phyloP scores from a whole-genome alignment of 2,329 filamentous ascomycete genomes.

The Microcyclospora pomicola region DNA sequence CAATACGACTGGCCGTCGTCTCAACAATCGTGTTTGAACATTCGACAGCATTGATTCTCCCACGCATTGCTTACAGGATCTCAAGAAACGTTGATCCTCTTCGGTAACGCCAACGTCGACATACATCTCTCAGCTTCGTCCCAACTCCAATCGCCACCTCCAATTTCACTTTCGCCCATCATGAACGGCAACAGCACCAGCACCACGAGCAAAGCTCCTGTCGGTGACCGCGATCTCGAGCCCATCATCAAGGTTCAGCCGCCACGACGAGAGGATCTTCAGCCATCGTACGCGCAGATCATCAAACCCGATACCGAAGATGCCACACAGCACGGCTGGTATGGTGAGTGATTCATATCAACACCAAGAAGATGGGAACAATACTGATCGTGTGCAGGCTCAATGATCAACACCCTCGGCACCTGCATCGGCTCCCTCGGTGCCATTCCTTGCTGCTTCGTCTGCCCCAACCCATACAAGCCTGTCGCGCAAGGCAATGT shows the following conservation, averaged over 20 bases:
- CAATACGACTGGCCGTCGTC: too few species aligned
- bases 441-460: conserved; percentile 79
- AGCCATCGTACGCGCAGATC: conserved; percentile 53
- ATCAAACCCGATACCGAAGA: conserved; percentile 49
- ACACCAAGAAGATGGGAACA: neutral
- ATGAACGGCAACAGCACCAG: too few species aligned
- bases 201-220: too few species aligned
- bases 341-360: conserved; percentile 39
- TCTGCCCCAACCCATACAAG: conserved; percentile 94
- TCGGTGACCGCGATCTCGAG: conserved; percentile 2
- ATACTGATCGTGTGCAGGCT: conserved; percentile 2
- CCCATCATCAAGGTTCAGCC: conserved; percentile 53
- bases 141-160: too few species aligned
- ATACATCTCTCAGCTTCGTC: too few species aligned
- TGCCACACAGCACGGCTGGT: conserved; percentile 68
- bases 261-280: conserved; percentile 68
- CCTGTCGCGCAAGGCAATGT: conserved; percentile 79
- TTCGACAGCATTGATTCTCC: too few species aligned
- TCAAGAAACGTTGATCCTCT: too few species aligned
- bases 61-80: too few species aligned
- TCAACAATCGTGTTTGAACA: too few species aligned
- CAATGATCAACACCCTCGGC: conserved; percentile 70
- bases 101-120: too few species aligned
- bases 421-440: conserved; percentile 62
- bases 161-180: too few species aligned